Evolutionary conservation across 495 filamentous ascomycete species (phyloP).

Genomic region (Venustampulla echinocandica): DNA sequence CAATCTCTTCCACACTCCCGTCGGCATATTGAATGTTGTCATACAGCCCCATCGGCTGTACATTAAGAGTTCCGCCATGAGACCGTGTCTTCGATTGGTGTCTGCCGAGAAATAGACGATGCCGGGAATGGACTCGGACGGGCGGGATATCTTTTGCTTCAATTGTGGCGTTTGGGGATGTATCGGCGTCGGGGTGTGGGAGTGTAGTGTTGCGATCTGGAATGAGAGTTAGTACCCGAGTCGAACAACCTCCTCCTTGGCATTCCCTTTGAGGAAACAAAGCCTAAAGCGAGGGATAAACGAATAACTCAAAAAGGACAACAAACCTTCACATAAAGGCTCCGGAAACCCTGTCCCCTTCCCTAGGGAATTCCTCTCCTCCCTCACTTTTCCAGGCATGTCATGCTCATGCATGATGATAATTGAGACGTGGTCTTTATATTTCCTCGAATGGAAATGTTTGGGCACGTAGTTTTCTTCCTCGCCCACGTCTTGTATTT

Average conservation of each 20-base stretch:
- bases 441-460: neutral
- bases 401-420: neutral
- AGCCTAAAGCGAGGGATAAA: neutral
- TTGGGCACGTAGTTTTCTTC: neutral
- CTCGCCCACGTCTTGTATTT: no score
- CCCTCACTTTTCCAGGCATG: neutral
- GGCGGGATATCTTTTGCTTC: slow-evolving; percentile 12
- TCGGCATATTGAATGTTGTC: slow-evolving; percentile 14
- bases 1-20: slow-evolving; percentile 4
- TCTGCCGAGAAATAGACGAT: slow-evolving; percentile 5
- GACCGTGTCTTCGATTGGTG: neutral
- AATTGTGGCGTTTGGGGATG: slow-evolving; percentile 18
- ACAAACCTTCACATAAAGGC: slow-evolving; percentile 17
- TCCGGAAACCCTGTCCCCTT: slow-evolving; percentile 20
- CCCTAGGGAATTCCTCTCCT: neutral
- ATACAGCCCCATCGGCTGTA: slow-evolving; percentile 6
- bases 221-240: neutral
- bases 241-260: neutral
- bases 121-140: neutral
- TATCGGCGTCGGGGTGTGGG: slow-evolving; percentile 22
- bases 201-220: slow-evolving; percentile 23
- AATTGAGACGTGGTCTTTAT: neutral
- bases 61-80: neutral
- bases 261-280: no score
- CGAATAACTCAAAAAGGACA: neutral